Evolutionary conservation across 257 asterid genomes (phyloP), one percentile per base, ranked within the genome.

Genomic region (Nicotiana tabacum): DNA sequence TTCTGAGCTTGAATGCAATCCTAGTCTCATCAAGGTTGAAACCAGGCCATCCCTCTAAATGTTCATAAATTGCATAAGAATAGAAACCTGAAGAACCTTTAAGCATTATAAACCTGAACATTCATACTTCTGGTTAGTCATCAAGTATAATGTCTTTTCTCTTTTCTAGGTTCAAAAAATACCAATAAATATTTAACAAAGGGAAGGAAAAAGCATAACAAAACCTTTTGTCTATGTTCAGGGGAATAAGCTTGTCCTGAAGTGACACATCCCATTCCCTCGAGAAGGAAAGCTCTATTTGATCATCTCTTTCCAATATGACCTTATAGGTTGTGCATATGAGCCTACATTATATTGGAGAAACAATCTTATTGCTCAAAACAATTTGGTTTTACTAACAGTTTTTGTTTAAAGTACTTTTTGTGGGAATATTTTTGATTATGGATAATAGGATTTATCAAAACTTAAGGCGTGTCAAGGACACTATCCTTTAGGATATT

Each of bases 1-100:
- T 92, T 10, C 87, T 91, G 83, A 95, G 98, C 97, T 86, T 93
- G 89, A 93, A 93, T 0, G 98, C 97, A n/a, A 95, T 92, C 89
- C 98, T 90, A 70, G 97, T 90, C 18, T 90, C 88, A 77, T 92
- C 89, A 35, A 95, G 91, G 87, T 92, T 70, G 90, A 93, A 93
- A 85, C 91, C 97, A 74, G 97, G 98, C 86, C 78, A 87, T 2
- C 87, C 94, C 66, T 88, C 86, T 33, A 74, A 82, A 80, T 90
- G 97, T 68, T 94, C 97, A 39, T 88, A 93, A 78, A 93, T 93
- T 65, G 97, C 97, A 62, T 94, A 94, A 46, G 97, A 91, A 84
- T 93, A 94, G 88, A 94, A 93, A 13, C 98, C 98, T 0, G 97
- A 86, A 51, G 85, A 87, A 6, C 87, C 97, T 10, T 91, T 90